Evolutionary conservation across 108 stramenopile species (phyloP).

Genomic region (Cylindrotheca fusiformis): DNA sequence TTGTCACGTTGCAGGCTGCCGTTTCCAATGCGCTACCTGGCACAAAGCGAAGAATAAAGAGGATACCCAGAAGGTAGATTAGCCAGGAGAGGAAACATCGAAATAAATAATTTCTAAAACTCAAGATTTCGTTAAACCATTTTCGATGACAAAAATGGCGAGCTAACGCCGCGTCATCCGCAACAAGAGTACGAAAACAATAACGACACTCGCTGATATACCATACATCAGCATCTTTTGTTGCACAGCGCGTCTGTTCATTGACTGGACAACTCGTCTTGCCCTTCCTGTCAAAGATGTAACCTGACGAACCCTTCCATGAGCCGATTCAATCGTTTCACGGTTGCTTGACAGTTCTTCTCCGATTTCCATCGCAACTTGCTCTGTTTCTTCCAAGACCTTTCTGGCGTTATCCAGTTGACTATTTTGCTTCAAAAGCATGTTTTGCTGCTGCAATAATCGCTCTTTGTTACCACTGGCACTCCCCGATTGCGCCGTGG

Average conservation of each 20-base stretch:
- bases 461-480: conserved; percentile 41
- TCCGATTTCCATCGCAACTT: conserved; percentile 92
- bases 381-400: conserved; percentile 94
- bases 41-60: no score
- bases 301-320: conserved; percentile 86
- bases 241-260: conserved; percentile 89
- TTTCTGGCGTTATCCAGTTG: conserved; percentile 86
- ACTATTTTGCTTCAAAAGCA: conserved; percentile 75
- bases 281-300: conserved; percentile 89
- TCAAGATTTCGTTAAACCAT: no score
- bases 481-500: conserved; percentile 1
- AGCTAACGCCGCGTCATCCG: conserved; percentile 32
- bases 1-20: no score
- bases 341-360: conserved; percentile 88
- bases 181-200: conserved; percentile 43
- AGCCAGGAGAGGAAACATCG: no score
- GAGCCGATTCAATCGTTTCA: conserved; percentile 86
- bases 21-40: no score
- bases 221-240: conserved; percentile 91
- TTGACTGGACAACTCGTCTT: conserved; percentile 80
- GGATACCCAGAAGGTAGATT: no score
- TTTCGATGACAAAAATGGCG: no score
- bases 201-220: conserved; percentile 55
- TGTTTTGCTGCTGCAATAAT: conserved; percentile 63
- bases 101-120: no score